Evolutionary conservation across 2,329 filamentous ascomycete genomes (phyloP).

Genomic region (Fonsecaea pedrosoi): DNA sequence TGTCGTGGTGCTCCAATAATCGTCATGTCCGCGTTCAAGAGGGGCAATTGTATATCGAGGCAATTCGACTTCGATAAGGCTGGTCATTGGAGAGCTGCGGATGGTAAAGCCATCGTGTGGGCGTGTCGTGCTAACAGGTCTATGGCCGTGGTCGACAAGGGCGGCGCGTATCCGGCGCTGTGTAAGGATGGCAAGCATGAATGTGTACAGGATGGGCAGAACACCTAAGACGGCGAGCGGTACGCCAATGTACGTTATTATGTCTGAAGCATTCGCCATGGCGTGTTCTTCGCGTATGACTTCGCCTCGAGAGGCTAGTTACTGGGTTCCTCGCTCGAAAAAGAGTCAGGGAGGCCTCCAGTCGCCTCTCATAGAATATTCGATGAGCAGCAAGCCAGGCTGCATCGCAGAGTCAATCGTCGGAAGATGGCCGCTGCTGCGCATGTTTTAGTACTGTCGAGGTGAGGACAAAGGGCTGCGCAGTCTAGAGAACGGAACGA

Average conservation of each 20-base stretch:
- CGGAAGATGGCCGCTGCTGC: background rate
- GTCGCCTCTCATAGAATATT: background rate
- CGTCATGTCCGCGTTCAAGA: conserved; percentile 61
- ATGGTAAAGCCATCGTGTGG: conserved; percentile 59
- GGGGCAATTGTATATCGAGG: conserved; percentile 70
- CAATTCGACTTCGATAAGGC: conserved; percentile 70
- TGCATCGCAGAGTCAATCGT: background rate
- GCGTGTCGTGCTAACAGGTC: conserved; percentile 42
- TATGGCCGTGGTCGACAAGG: conserved; percentile 60
- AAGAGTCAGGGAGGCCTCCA: background rate
- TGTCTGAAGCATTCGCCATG: conserved; percentile 51
- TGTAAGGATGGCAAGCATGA: conserved; percentile 64
- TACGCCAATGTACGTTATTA: conserved; percentile 64
- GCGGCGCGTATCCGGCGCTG: conserved; percentile 66
- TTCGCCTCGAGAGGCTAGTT: background rate
- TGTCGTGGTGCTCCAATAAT: conserved; percentile 64
- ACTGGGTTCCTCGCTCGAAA: background rate
- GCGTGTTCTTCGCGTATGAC: background rate
- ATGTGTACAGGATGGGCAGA: conserved; percentile 71
- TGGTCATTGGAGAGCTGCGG: conserved; percentile 68
- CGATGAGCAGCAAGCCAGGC: background rate
- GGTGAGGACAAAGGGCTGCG: background rate
- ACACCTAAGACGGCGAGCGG: conserved; percentile 66
- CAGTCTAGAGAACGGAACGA: background rate
- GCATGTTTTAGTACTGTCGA: background rate